Evolutionary conservation across 2,329 filamentous ascomycete genomes (phyloP).

Genomic region (Calonectria henricotiae): DNA sequence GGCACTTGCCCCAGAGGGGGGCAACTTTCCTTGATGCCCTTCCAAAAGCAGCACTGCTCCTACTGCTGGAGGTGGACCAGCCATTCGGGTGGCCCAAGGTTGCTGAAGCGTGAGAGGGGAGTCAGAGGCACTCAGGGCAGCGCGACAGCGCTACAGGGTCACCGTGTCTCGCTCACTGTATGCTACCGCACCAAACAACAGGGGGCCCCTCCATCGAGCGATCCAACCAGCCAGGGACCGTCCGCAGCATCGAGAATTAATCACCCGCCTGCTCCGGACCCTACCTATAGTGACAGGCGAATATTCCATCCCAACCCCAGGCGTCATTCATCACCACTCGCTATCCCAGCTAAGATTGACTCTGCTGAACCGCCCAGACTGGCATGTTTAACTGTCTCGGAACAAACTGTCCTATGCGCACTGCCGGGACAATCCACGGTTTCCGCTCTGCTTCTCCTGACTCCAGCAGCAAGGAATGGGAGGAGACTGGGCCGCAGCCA

Average conservation of each 20-base stretch:
- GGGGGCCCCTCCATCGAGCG: neutral
- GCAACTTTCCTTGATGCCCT: constrained; percentile 27
- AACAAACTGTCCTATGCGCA: constrained; percentile 4
- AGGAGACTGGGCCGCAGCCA: constrained; percentile 18
- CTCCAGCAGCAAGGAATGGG: constrained; percentile 4
- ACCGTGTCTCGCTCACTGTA: constrained; percentile 22
- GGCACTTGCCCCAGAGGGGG: constrained; percentile 29
- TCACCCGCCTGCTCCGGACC: constrained; percentile 15
- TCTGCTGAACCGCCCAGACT: neutral
- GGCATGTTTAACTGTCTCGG: constrained; percentile 14
- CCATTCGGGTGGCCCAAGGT: constrained; percentile 29
- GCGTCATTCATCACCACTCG: neutral
- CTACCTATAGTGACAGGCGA: neutral
- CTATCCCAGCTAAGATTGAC: neutral
- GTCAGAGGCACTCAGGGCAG: constrained; percentile 21
- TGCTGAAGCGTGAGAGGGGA: constrained; percentile 1
- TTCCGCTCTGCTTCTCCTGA: constrained; percentile 13
- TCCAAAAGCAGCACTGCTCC: constrained; percentile 6
- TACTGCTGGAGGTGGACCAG: constrained; percentile 26
- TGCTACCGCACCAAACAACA: neutral
- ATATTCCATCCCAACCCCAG: neutral
- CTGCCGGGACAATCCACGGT: neutral
- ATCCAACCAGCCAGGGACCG: neutral
- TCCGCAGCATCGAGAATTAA: neutral
- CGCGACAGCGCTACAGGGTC: neutral